A percentile compares a stretch with the other conserved stretches of the same genome.
Evolutionary conservation across 73 alveolate species (phyloP).

Genomic region (Tetrahymena borealis): DNA sequence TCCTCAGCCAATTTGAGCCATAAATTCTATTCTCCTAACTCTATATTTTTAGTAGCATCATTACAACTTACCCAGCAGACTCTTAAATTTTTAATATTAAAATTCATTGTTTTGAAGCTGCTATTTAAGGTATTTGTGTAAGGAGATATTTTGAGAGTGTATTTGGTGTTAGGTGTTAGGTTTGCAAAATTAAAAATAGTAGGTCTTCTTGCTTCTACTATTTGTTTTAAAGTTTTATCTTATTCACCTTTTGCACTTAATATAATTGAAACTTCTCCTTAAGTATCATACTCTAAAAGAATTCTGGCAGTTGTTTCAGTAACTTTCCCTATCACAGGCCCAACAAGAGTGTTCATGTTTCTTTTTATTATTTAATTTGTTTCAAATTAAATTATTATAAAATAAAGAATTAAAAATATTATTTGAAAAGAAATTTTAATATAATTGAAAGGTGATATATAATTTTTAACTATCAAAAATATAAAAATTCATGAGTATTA

Average conservation of each 20-base stretch:
- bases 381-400: no score
- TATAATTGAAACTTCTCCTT: neutral
- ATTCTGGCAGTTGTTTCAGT: neutral
- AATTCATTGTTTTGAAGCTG: neutral
- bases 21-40: neutral
- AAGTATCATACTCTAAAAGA: neutral
- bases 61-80: neutral
- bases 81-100: neutral
- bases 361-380: no score
- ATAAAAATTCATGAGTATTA: no score
- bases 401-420: no score
- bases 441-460: no score
- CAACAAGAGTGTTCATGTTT: neutral
- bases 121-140: neutral
- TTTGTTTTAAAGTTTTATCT: neutral
- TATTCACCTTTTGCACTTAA: neutral
- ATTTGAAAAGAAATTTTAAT: no score
- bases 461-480: no score
- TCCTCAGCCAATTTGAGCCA: neutral
- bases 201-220: neutral
- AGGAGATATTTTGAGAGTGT: neutral
- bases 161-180: neutral
- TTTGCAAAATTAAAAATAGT: neutral
- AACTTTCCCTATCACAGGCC: neutral
- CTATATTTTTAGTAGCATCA: neutral